phyloP scores from a whole-genome alignment of 352 stramenopile genomes.

The Blastocystis sp. region DNA sequence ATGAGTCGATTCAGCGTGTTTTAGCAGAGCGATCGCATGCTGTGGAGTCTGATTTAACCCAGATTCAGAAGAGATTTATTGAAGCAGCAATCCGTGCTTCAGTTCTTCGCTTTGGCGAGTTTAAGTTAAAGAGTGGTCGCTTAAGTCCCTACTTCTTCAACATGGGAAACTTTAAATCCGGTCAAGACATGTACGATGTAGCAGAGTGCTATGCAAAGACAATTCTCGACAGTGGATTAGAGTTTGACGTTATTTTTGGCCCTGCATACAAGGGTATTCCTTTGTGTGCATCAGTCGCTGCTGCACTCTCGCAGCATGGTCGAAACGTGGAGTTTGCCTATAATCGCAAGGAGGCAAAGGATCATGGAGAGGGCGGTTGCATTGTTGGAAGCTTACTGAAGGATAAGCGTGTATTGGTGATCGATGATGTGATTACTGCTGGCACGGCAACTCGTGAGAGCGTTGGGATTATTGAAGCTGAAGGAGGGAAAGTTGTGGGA shows the following conservation, averaged over 20 bases:
- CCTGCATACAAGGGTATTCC: slow-evolving; percentile 99
- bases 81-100: slow-evolving; percentile 86
- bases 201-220: slow-evolving; percentile 66
- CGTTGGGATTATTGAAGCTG: slow-evolving; percentile 79
- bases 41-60: slow-evolving; percentile 58
- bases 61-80: slow-evolving; percentile 88
- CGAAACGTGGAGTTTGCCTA: slow-evolving; percentile 90
- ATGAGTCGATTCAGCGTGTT: slow-evolving; percentile 67
- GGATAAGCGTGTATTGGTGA: slow-evolving; percentile 89
- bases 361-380: slow-evolving; percentile 92
- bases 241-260: slow-evolving; percentile 97
- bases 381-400: slow-evolving; percentile 89
- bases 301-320: slow-evolving; percentile 82
- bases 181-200: slow-evolving; percentile 74
- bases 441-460: slow-evolving; percentile 94
- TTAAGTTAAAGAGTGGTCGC: slow-evolving; percentile 93
- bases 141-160: slow-evolving; percentile 99
- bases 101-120: slow-evolving; percentile 94
- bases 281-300: slow-evolving; percentile 84
- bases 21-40: background rate
- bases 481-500: slow-evolving; percentile 84
- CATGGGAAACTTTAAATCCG: slow-evolving; percentile 89
- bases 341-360: slow-evolving; percentile 98
- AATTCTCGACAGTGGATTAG: slow-evolving; percentile 72
- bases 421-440: slow-evolving; percentile 99